Evolutionary conservation across 179 eudicot genomes (phyloP), one percentile per base, ranked within the genome.

Genomic region (Amaranthus tricolor): DNA sequence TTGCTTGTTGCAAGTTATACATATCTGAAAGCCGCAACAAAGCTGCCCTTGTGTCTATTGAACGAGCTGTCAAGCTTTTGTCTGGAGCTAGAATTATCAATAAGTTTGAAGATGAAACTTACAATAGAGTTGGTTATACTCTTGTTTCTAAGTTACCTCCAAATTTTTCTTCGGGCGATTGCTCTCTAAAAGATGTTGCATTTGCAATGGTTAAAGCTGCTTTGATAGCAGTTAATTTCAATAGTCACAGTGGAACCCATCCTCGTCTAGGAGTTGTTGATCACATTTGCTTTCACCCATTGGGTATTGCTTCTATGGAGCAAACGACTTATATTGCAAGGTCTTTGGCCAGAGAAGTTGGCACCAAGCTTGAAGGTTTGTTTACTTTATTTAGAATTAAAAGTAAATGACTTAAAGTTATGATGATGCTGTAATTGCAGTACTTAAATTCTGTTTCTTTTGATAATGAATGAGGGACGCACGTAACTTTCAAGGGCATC

Each of bases 251-350:
- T 71, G 98, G 98, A 80, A 89, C 82, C 66, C 97, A 89, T 82
- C 97, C 94, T 55, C 86, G 96, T 74, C 94, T 93, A 76, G 96
- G 98, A 66, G 92, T 91, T 66, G 92, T 89, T 48, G 95, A 93
- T 81, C 94, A 93, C 77, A 82, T 91, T 20, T 90, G 92, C 70
- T 87, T 91, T 63, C 89, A 87, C 70, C 93, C 91, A 5, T 82
- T 89, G 70, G 89, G 81, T 8, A 54, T 71, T 20, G n/a, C 84
- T 74, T 82, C 87, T 56, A 69, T 89, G 84, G 90, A 88, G 40
- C 82, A 82, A 73, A 82, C 78, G 1, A 88, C 90, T n/a, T 73
- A 69, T 51, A 70, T 79, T 77, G 97, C 97, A 10, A 88, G 79
- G 65, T 86, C 88, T 55, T 66, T 91, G 85, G 97, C 95, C 6